Base-by-base conservation (phyloP, 2,329 filamentous ascomycete species). In the Fusarium decemcellulare region DNA sequence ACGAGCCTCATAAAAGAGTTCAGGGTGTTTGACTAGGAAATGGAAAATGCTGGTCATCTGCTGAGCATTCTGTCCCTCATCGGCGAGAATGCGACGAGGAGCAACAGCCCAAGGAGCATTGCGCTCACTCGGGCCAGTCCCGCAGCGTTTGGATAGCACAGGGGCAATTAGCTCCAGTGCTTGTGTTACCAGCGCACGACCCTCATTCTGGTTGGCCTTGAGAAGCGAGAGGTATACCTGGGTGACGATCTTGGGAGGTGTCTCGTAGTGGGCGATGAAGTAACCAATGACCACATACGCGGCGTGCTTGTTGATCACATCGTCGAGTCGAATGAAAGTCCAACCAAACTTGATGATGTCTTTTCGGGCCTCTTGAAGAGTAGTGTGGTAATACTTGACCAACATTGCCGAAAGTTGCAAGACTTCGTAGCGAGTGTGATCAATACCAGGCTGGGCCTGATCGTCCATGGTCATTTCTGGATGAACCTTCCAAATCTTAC, bases 301-400 rank as follows among this genome's bases (percentile, higher is more conserved):
- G 1, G 95, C 96, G 78, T 98, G 96, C 80, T 99, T 99, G 84
- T 98, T 99, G 83, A 99, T 97, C 61, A 97, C 93, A 79, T 99
- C 96, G 76, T 99, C 97, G n/a, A 99, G 88, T 27, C 93, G 90
- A 74, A 99, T 99, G 77, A 97, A 98, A 16, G 95, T 97, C 96
- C 96, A 99, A 4, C 94, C 95, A 80, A 98, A 99, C 81, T 98
- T 98, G 76, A 99, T 99, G 67, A 99, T 95, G 70, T 99, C 96
- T 80, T 99, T 99, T 39, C 97, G 91, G 3, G 93, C 91, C 75
- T 98, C 96, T 72, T 97, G 93, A 2, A 99, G 88, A 57, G 94
- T 92, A 34, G 89, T 88, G 75, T 95, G 91, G 75, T 99, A 94
- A 75, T 98, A 97, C 77, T 99, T 99, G 80, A 99, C 92, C 40